Base-by-base conservation (phyloP, 148 eudicot species). In the Silene latifolia region DNA sequence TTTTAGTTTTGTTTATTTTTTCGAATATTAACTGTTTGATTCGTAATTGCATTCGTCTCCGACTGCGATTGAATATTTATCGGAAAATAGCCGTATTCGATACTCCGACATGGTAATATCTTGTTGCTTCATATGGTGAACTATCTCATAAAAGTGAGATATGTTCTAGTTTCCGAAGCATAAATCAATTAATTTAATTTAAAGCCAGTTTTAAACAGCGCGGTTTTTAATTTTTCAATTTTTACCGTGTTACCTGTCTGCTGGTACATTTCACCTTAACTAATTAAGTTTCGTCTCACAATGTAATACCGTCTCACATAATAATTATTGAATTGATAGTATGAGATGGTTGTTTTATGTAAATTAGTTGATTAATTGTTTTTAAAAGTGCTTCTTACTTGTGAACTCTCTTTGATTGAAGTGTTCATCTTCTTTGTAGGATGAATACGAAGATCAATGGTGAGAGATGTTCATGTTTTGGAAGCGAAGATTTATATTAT, bases 191-290 rank as follows among this genome's bases (percentile, higher is more conserved):
- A 17, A 47, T 68, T 59, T 69, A 17, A 3, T 58, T 48, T 42
- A 71, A 39, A 39, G 69, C 82, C 85, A 82, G 82, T 79, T 44
- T 83, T 83, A 76, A 83, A 83, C 86, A 83, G 86, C 86, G 19
- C 83, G 80, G 20, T 71, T 73, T 57, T 42, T 80, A 20, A 47
- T n/a, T 63, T 15, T 24, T 15, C 0, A 5, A 21, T 46, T 51
- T 80, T 68, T 75, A 53, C 53, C 81, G 83, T 42, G 86, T 39
- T 83, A 83, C 86, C 86, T 83, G 86, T 83, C 86, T 76, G 29
- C 83, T 83, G 86, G 83, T 14, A 83, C 51, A 83, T 79, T 32
- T 32, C 35, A 32, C 35, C 1, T 32, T 32, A 4, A 32, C 35
- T 32, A 32, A 32, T 32, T 1, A 32, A 32, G 4, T 32, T 4